These are phyloP conservation scores for Penicillium herquei DNA, from an alignment of 495 filamentous ascomycete genomes.

Conservation along the genomic window DNA sequence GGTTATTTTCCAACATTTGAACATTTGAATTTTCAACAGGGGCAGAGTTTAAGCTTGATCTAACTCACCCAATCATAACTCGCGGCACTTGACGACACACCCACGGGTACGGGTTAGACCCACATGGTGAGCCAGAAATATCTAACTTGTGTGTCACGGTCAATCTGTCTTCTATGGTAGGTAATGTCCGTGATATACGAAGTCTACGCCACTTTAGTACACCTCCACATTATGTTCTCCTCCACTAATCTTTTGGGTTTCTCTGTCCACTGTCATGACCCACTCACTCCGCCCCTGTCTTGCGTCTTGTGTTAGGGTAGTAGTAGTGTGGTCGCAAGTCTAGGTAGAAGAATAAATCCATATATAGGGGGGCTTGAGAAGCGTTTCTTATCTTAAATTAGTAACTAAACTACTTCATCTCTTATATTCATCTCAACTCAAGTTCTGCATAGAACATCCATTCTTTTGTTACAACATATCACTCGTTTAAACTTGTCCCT, in stretches of 20 bases:
- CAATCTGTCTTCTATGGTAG: not conserved
- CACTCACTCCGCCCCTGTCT: not conserved
- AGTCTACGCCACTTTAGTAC: not conserved
- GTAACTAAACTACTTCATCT: no score
- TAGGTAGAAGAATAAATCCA: no score
- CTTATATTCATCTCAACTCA: no score
- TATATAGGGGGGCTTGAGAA: no score
- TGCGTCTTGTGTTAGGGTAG: not conserved
- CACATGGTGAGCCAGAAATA: not conserved
- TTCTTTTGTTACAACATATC: not conserved
- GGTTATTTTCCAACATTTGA: not conserved
- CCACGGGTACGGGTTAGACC: not conserved
- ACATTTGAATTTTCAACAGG: not conserved
- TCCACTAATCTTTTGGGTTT: not conserved
- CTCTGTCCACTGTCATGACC: not conserved
- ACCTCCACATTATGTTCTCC: not conserved
- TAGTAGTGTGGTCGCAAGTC: not conserved
- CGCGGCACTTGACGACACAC: not conserved
- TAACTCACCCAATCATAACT: not conserved
- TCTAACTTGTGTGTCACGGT: not conserved
- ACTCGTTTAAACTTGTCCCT: not conserved
- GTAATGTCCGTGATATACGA: not conserved
- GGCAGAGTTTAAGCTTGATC: not conserved
- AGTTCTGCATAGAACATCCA: no score
- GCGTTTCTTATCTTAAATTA: no score